Conservation (phyloP, 208 protist species). For the Leishmania tarentolae region DNA sequence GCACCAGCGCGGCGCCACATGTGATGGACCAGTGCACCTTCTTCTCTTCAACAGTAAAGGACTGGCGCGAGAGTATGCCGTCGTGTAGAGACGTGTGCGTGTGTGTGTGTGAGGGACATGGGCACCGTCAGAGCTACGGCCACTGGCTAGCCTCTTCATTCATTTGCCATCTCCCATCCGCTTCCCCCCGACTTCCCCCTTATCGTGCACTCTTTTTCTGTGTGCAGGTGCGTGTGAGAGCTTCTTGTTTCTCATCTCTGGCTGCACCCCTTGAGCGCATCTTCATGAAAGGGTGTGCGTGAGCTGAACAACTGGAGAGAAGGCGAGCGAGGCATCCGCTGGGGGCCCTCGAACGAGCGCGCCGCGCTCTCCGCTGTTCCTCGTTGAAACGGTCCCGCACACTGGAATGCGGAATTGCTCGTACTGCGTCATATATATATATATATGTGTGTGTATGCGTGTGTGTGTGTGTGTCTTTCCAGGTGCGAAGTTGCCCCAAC, state of each 20-base stretch:
- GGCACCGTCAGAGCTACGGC: neutral
- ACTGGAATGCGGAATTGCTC: neutral
- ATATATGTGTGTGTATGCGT: too few species aligned
- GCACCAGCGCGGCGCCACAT: neutral
- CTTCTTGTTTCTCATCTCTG: neutral
- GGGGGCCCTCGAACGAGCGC: neutral
- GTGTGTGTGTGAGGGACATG: too few species aligned
- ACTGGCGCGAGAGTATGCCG: constrained; percentile 1
- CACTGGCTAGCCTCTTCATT: neutral
- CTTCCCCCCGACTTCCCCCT: neutral
- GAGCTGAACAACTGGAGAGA: neutral
- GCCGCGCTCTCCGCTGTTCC: neutral
- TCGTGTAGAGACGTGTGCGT: neutral
- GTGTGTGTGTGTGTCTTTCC: neutral
- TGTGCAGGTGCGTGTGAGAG: neutral
- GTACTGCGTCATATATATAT: neutral
- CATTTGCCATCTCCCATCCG: too few species aligned
- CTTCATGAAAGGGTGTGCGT: neutral
- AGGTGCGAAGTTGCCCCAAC: neutral
- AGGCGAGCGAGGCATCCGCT: neutral
- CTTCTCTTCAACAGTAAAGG: constrained; percentile 25
- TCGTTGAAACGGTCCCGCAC: too few species aligned
- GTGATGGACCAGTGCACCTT: constrained; percentile 9
- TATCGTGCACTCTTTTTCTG: neutral
- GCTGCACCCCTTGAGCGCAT: neutral